Evolutionary conservation across 345 rosid species (phyloP), one percentile per base, ranked within the genome.

Genomic region (Nasturtium officinale): DNA sequence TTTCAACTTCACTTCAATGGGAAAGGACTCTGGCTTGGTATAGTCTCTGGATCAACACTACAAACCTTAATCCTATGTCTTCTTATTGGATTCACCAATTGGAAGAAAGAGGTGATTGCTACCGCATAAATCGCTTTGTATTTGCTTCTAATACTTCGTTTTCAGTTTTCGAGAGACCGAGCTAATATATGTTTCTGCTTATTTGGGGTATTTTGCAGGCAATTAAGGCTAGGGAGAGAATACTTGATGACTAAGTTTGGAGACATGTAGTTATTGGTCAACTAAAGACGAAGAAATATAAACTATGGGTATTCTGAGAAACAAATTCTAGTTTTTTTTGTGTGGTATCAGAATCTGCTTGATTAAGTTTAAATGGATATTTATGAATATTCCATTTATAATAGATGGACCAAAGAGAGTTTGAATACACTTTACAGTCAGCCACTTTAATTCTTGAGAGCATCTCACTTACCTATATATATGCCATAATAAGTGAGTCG

Each of bases 21-120:
- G 3, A 78, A 79, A 76, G 91, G 96, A 50, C 84, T 86, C 5
- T 85, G 87, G 91, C 45, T 74, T 29, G 91, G 96, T 38, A 71
- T 88, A 38, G 52, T 79, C 62, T 1, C 82, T 2, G 91, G 93
- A n/a, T 67, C 86, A 43, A 25, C 69, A 6, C 32, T 83, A n/a
- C 91, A 90, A 76, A 78, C 75, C n/a, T 5, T 65, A 13, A 59
- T 75, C 25, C 79, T 90, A 28, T 72, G 63, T 61, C 5, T 85
- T 26, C 80, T 90, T 15, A 69, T 87, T 8, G 58, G 59, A 3
- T 47, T 80, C 60, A 85, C 88, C 2, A 70, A 86, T 76, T 88
- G 96, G 96, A 56, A 61, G 16, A 81, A 82, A 55, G 87, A 84
- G 93, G 93, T 86, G 32, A 50, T 11, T 5, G 9, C 16, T 58